Evolutionary conservation across 2,329 filamentous ascomycete genomes (phyloP), one percentile per base, ranked within the genome.

Genomic region (Leptodontidium sp.): DNA sequence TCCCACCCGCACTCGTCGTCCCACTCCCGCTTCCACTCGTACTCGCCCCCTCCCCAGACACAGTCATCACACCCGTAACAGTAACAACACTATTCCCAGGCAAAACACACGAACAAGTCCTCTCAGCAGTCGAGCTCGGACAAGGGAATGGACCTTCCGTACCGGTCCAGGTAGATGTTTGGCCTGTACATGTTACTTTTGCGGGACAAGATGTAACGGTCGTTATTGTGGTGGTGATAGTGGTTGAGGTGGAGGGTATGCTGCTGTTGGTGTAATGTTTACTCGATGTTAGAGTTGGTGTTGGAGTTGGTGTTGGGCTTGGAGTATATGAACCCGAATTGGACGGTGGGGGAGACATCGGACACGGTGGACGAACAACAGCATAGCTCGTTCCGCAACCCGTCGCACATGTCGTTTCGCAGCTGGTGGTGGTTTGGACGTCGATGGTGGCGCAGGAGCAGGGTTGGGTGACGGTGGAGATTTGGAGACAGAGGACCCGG

Each of bases 91-190:
- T 21, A 26, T 38, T 58, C 2, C 62, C 62, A 0, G 66, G 66
- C 21, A 68, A 17, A 0, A 65, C 61, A 49, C 61, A 64, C 11
- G 49, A 57, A n/a, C 62, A 68, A 40, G 47, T 68, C 15, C 43
- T 53, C 24, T 24, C 49, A 17, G 29, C 35, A 2, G 49, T 32
- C 3, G 47, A 11, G 9, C 2, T 32, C 29, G 29, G 50, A n/a
- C 66, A 68, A 32, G 61, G 35, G 38, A 53, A 68, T 4, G 66
- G 66, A 4, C 66, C 66, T 8, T 45, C 24, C 4, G 45, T 53
- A 32, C 66, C 66, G 8, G 53, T 65, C 66, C 66, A 68, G 1
- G 55, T 61, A 7, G 61, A 65, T 11, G 61, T 68, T 32, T 68
- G 66, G 24, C 66, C 66, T 2, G 59, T 55, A 38, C 66, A 68